A percentile compares a stretch with the other conserved stretches of the same genome.
Evolutionary conservation across 148 eudicot species (phyloP).

Genomic region (Arbutus unedo): DNA sequence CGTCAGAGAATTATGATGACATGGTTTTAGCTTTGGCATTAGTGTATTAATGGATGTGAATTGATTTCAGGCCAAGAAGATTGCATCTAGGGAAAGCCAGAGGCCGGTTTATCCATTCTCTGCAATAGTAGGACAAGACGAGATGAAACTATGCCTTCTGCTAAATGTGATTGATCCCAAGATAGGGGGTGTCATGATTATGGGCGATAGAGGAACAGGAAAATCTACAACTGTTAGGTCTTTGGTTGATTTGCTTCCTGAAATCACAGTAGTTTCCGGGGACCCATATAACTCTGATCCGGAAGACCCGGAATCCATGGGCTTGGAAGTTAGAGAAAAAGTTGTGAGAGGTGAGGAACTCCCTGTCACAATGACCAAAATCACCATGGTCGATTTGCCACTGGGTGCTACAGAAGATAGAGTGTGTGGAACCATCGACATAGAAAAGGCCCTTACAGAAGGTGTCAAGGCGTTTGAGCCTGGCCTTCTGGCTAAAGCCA

Average conservation of each 20-base stretch:
- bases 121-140: slow-evolving; percentile 97
- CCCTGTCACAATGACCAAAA: slow-evolving; percentile 55
- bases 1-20: not conserved
- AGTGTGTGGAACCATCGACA: slow-evolving; percentile 95
- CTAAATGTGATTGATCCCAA: slow-evolving; percentile 95
- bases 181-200: slow-evolving; percentile 97
- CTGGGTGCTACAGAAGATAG: slow-evolving; percentile 95
- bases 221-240: slow-evolving; percentile 94
- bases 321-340: slow-evolving; percentile 75
- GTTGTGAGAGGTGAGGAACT: slow-evolving; percentile 67
- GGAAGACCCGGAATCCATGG: slow-evolving; percentile 84
- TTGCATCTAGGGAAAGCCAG: slow-evolving; percentile 63
- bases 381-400: slow-evolving; percentile 95
- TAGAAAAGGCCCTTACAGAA: slow-evolving; percentile 88
- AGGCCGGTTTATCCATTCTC: slow-evolving; percentile 94
- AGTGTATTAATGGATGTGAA: too few relatives aligned
- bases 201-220: slow-evolving; percentile 98
- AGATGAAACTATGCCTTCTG: slow-evolving; percentile 92
- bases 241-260: slow-evolving; percentile 83
- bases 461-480: slow-evolving; percentile 99
- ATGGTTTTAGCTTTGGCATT: not conserved
- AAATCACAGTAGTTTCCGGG: slow-evolving; percentile 71
- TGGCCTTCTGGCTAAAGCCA: slow-evolving; percentile 96
- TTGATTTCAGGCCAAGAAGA: slow-evolving; percentile 51
- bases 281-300: slow-evolving; percentile 99